These are phyloP conservation scores for Brassica carinata DNA, from an alignment of 345 rosid genomes.

Conservation along the genomic window DNA sequence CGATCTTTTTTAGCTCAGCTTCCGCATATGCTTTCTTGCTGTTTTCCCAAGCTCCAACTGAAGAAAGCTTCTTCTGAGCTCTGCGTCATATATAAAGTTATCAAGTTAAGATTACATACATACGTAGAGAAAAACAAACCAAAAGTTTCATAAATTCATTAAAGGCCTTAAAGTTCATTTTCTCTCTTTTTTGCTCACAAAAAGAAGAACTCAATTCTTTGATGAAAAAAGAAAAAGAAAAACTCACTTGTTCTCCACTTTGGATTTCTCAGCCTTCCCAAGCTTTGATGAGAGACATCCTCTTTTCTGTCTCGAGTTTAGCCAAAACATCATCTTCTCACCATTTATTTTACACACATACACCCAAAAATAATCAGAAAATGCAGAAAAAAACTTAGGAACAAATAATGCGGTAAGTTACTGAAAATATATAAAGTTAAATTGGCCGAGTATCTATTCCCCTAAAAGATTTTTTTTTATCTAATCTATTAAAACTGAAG, in stretches of 20 bases:
- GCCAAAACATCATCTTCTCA: constrained; percentile 69
- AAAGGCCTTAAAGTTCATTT: not conserved
- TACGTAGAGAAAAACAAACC: not conserved
- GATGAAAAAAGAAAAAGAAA: not conserved
- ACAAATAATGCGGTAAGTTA: not conserved
- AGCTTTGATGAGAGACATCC: constrained; percentile 73
- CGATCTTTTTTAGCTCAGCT: constrained; percentile 37
- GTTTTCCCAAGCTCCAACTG: constrained; percentile 42
- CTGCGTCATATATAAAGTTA: not conserved
- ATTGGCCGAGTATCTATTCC: not conserved
- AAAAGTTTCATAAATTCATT: not conserved
- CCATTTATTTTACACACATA: not conserved
- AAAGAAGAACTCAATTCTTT: not conserved
- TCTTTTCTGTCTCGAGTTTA: constrained; percentile 78
- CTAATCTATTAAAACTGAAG: too few relatives aligned
- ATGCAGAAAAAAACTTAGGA: not conserved
- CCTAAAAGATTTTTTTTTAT: not conserved
- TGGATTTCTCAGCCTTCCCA: constrained; percentile 95
- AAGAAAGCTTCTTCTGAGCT: constrained; percentile 36
- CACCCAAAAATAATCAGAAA: constrained; percentile 1
- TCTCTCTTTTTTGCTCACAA: not conserved
- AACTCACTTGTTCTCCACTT: constrained; percentile 82
- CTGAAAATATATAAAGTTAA: not conserved
- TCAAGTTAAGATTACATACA: not conserved
- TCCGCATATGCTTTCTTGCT: constrained; percentile 38